Base-by-base conservation (phyloP, 441 rosid species). In the Erodium trifolium region DNA sequence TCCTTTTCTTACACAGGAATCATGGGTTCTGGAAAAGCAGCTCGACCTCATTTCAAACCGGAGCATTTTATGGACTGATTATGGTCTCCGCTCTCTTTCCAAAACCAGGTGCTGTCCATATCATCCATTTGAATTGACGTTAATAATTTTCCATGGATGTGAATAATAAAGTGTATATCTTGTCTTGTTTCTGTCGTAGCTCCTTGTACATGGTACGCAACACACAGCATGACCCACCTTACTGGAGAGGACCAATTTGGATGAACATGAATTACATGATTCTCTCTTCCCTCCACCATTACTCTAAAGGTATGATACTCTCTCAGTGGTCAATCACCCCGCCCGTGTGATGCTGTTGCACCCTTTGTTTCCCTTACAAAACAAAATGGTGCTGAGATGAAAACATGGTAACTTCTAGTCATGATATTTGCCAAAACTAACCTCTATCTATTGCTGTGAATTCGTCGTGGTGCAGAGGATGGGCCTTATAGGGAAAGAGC, bases 171-270 rank as follows among this genome's bases (percentile, higher is more conserved):
- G 7, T 7, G 65, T 23, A 0, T 23, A 12, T 18, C 29, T 18
- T 59, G 63, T 23, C 29, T 18, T 59, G 63, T 23, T 3, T 16
- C 10, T 76, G 73, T 47, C 60, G 39, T 83, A 94, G 98, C 80
- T 84, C 97, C 31, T 39, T 90, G 79, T 92, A 90, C 87, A 95
- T 92, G 99, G 89, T 87, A 82, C 89, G 85, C 76, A 95, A 95
- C 83, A 89, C 99, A 4, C 88, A 89, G 84, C 95, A 90, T 62
- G 97, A 95, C 65, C 86, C 98, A 65, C 98, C 99, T 12, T 95
- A 92, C 76, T 95, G 99, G 99, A 90, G 99, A 81, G 97, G 98
- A 66, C 97, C 98, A 16, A 82, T 95, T 75, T 95, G 99, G 99
- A 87, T 92, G 86, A 95, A 95, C 85, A 79, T 92, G 86, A 95